Base-by-base conservation (phyloP, 192 early-diverging fungal genomes). In the Backusella circina region DNA sequence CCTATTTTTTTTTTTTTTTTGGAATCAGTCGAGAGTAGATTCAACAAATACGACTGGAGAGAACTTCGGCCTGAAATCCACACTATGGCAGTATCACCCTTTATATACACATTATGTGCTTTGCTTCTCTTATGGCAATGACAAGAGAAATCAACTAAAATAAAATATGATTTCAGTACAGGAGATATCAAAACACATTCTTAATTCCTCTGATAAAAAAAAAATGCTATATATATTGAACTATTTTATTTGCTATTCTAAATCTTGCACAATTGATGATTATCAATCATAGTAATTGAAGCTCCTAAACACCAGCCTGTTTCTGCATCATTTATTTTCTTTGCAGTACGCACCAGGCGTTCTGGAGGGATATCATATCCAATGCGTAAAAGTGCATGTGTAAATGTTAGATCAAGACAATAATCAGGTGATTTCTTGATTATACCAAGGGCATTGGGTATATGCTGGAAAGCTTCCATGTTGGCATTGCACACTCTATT, bases 271-370 rank as follows among this genome's bases (percentile, higher is more conserved):
- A 75, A 67, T 21, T 65, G 16, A 28, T 76, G 70, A 31, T 74
- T 77, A 79, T 96, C 93, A 12, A 97, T 80, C 66, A 98, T 85
- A 30, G 93, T 88, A 69, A 99, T 92, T 26, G 96, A 90, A 26
- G 96, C 96, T 32, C 97, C 97, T 47, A 99, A 84, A 80, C 94
- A 95, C 98, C 98, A 99, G 13, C 98, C 98, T 18, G 95, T 97
- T 79, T 99, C 96, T 41, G 95, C 90, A 30, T 89, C 93, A 36
- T 91, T 88, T 69, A 99, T 96, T 87, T 98, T 97, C 80, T 97
- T 94, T 5, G 95, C 91, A 28, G 93, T 91, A 65, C 92, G 90
- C 6, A 99, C 81, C 8, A 85, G 79, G 18, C 95, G 84, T 16
- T 88, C 82, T 23, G 85, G 82, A 5, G 89, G 86, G 70, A 99